phyloP scores from a whole-genome alignment of 352 stramenopile genomes.

The Phytophthora parvispora region DNA sequence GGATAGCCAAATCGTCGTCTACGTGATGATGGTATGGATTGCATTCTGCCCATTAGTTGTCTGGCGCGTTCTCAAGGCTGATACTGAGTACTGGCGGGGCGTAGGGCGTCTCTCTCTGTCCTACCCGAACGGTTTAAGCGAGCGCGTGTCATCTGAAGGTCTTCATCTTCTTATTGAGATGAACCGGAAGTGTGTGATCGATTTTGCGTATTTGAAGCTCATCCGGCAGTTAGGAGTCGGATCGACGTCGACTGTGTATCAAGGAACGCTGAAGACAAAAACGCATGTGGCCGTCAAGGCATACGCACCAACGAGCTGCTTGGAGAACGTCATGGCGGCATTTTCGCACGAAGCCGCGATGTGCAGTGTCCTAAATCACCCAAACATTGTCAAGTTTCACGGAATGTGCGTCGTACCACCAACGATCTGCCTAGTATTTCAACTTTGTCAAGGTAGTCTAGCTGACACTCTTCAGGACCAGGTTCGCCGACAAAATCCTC shows the following conservation, averaged over 20 bases:
- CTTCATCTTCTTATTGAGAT: slow-evolving; percentile 64
- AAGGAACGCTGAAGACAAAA: slow-evolving; percentile 47
- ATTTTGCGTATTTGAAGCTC: slow-evolving; percentile 65
- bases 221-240: slow-evolving; percentile 40
- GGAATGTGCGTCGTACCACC: slow-evolving; percentile 53
- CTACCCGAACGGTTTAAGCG: slow-evolving; percentile 36
- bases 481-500: slow-evolving; percentile 13
- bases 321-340: slow-evolving; percentile 36
- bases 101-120: too few species aligned
- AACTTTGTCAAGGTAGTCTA: slow-evolving; percentile 47
- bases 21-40: slow-evolving; percentile 23
- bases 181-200: slow-evolving; percentile 63
- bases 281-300: slow-evolving; percentile 56
- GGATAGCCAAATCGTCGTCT: slow-evolving; percentile 13
- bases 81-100: slow-evolving; percentile 62
- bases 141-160: slow-evolving; percentile 47
- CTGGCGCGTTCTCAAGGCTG: slow-evolving; percentile 54
- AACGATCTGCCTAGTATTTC: slow-evolving; percentile 53
- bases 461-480: slow-evolving; percentile 31
- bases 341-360: slow-evolving; percentile 59
- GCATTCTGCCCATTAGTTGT: slow-evolving; percentile 45
- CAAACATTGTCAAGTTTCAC: slow-evolving; percentile 55
- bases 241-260: slow-evolving; percentile 36
- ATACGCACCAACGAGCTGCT: slow-evolving; percentile 46
- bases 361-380: slow-evolving; percentile 44